These are phyloP conservation scores for Myotisia sp. DNA, from an alignment of 2,329 filamentous ascomycete genomes.

Conservation along the genomic window DNA sequence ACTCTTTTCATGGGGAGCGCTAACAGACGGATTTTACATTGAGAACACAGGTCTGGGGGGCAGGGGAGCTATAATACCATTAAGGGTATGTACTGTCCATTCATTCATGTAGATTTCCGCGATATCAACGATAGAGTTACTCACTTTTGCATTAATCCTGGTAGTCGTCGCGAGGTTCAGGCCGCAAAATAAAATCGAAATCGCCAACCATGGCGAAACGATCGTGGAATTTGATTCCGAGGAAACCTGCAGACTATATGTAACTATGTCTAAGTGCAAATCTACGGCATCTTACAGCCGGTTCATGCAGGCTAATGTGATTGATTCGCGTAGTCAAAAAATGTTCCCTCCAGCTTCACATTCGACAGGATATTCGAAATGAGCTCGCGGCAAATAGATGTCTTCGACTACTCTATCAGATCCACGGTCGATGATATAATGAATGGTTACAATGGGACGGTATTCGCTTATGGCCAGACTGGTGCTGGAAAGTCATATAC, in stretches of 20 bases:
- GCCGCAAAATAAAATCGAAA: slow-evolving; percentile 89
- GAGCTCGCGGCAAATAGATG: slow-evolving; percentile 74
- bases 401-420: slow-evolving; percentile 96
- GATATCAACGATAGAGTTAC: neutral
- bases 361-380: slow-evolving; percentile 98
- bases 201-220: slow-evolving; percentile 76
- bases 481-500: slow-evolving; percentile 98
- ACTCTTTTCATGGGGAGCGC: slow-evolving; percentile 12
- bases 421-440: slow-evolving; percentile 94
- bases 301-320: neutral
- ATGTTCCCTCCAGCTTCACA: slow-evolving; percentile 74
- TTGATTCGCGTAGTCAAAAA: slow-evolving; percentile 1
- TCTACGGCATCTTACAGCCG: neutral
- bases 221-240: slow-evolving; percentile 80
- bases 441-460: slow-evolving; percentile 97
- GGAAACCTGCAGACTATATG: slow-evolving; percentile 75
- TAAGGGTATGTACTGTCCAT: slow-evolving; percentile 33
- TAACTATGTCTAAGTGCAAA: slow-evolving; percentile 27
- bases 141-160: slow-evolving; percentile 3
- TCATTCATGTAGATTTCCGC: neutral
- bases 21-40: slow-evolving; percentile 4
- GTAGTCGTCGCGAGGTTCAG: slow-evolving; percentile 93
- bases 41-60: slow-evolving; percentile 18
- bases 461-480: slow-evolving; percentile 97
- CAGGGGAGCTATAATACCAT: slow-evolving; percentile 34